Conservation (phyloP, 75 land plant species). For the Azolla pinnata region DNA sequence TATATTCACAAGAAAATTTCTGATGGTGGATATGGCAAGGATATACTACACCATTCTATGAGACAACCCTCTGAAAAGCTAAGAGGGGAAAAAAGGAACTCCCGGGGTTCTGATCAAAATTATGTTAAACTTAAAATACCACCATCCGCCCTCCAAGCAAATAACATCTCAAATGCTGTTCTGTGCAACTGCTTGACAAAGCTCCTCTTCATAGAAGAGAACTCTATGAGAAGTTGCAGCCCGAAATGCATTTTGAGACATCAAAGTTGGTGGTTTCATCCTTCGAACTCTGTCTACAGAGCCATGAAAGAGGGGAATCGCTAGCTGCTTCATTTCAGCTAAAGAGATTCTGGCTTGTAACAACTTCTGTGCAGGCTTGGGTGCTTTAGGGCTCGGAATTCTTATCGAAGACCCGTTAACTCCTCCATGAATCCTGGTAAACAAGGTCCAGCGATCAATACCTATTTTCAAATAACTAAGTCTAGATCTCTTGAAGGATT, state of each 20-base stretch:
- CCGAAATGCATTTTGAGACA: slow-evolving; percentile 48
- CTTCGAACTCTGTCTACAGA: slow-evolving; percentile 30
- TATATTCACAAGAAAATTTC: too few relatives aligned
- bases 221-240: slow-evolving; percentile 64
- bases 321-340: slow-evolving; percentile 63
- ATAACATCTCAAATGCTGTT: too few relatives aligned
- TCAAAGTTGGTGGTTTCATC: slow-evolving; percentile 45
- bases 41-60: too few relatives aligned
- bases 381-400: slow-evolving; percentile 74
- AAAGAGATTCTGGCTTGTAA: slow-evolving; percentile 41
- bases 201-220: slow-evolving; percentile 80
- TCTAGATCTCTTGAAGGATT: too few relatives aligned
- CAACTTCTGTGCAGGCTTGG: slow-evolving; percentile 62
- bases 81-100: too few relatives aligned
- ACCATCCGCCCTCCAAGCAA: too few relatives aligned
- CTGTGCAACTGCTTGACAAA: slow-evolving; percentile 84
- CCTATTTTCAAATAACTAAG: too few relatives aligned
- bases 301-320: slow-evolving; percentile 74
- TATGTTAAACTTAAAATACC: too few relatives aligned
- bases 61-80: too few relatives aligned
- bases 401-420: slow-evolving; percentile 16
- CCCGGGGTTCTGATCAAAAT: too few relatives aligned
- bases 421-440: slow-evolving; percentile 31
- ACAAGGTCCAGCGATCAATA: too few relatives aligned
- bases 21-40: too few relatives aligned